phyloP scores from a whole-genome alignment of 2,329 filamentous ascomycete genomes.

The Ophiostoma sp. region DNA sequence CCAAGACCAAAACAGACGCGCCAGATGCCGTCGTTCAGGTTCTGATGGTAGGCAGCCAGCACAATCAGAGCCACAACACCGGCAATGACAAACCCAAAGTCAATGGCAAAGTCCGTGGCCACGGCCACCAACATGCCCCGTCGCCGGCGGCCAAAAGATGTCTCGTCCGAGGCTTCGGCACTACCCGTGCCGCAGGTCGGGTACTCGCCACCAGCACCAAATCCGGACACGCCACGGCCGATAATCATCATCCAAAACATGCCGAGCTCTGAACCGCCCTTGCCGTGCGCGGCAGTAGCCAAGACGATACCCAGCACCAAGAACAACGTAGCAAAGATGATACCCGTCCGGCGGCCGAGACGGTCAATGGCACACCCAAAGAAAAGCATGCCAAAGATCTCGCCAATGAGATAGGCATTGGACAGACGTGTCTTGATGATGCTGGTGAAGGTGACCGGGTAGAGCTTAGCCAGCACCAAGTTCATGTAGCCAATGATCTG shows the following conservation, averaged over 20 bases:
- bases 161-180: slow-evolving; percentile 13
- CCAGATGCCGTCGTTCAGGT: slow-evolving; percentile 50
- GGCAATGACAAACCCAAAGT: slow-evolving; percentile 69
- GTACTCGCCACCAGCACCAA: slow-evolving; percentile 43
- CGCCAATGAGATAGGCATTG: slow-evolving; percentile 57
- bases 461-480: slow-evolving; percentile 44
- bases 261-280: slow-evolving; percentile 34
- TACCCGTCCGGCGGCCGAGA: slow-evolving; percentile 51
- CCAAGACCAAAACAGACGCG: slow-evolving; percentile 52
- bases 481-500: slow-evolving; percentile 47
- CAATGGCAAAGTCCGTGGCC: slow-evolving; percentile 50
- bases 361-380: slow-evolving; percentile 54
- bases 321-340: slow-evolving; percentile 48
- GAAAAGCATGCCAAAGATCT: slow-evolving; percentile 57
- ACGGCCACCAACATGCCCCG: slow-evolving; percentile 44
- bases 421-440: slow-evolving; percentile 52
- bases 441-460: slow-evolving; percentile 45
- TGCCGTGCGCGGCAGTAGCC: slow-evolving; percentile 48
- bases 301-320: slow-evolving; percentile 47
- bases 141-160: not conserved
- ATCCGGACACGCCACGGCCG: slow-evolving; percentile 43
- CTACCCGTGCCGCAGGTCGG: slow-evolving; percentile 7
- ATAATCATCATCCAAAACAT: slow-evolving; percentile 55
- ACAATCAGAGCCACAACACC: slow-evolving; percentile 88
- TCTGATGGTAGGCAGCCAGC: slow-evolving; percentile 42